These are phyloP conservation scores for Botrytis fabae DNA, from an alignment of 2,329 filamentous ascomycete species.

Conservation along the genomic window DNA sequence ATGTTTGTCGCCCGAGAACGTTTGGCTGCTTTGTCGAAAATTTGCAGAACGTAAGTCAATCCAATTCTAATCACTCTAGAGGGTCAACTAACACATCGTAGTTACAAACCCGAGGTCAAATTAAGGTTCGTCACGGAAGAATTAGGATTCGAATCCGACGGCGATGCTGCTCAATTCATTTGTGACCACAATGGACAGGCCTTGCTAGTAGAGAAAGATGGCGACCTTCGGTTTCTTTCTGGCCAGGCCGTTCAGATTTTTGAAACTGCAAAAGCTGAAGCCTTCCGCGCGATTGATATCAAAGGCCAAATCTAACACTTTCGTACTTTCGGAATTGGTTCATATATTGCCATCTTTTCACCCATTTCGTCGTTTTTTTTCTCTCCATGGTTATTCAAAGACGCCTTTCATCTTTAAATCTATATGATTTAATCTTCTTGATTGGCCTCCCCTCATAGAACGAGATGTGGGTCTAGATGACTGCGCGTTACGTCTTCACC, in stretches of 20 bases:
- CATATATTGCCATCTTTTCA: slow-evolving; percentile 23
- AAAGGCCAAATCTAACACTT: slow-evolving; percentile 81
- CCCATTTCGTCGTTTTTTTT: slow-evolving; percentile 25
- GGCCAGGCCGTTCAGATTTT: slow-evolving; percentile 73
- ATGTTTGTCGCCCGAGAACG: slow-evolving; percentile 97
- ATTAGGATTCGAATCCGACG: slow-evolving; percentile 90
- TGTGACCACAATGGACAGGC: slow-evolving; percentile 75
- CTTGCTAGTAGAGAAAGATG: slow-evolving; percentile 74
- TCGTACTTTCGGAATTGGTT: slow-evolving; percentile 24
- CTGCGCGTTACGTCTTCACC: slow-evolving; percentile 4
- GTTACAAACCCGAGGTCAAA: slow-evolving; percentile 88
- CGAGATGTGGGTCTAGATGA: slow-evolving; percentile 20
- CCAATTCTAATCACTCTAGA: not conserved
- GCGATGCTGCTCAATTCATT: slow-evolving; percentile 88
- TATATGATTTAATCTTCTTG: slow-evolving; percentile 9
- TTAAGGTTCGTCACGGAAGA: slow-evolving; percentile 93
- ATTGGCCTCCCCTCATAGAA: slow-evolving; percentile 11
- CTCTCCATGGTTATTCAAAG: slow-evolving; percentile 15
- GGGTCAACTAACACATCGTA: slow-evolving; percentile 54
- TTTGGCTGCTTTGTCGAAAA: slow-evolving; percentile 82
- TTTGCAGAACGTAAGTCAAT: slow-evolving; percentile 87
- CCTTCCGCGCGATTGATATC: slow-evolving; percentile 89
- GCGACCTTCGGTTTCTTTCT: slow-evolving; percentile 71
- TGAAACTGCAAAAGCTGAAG: slow-evolving; percentile 68
- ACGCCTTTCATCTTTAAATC: slow-evolving; percentile 7